Evolutionary conservation across 371 early-diverging fungal genomes (phyloP).

Genomic region (Zychaea mexicana): DNA sequence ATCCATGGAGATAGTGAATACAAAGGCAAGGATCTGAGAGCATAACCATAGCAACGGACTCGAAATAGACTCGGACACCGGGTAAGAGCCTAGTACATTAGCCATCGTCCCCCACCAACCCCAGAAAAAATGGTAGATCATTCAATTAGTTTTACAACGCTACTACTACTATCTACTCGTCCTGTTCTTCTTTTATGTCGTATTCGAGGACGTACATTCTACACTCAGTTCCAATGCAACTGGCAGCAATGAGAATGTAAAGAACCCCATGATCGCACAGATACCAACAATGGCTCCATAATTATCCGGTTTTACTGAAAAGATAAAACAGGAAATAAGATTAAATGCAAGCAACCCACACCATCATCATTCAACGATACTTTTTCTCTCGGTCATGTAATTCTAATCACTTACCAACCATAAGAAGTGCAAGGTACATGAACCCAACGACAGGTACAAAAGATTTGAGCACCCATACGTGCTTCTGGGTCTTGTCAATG

Average conservation of each 20-base stretch:
- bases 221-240: constrained; percentile 48
- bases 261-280: constrained; percentile 39
- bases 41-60: constrained; percentile 46
- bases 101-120: neutral
- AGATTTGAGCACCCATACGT: constrained; percentile 40
- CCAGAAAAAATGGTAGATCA: neutral
- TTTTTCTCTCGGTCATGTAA: too few species aligned
- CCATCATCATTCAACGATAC: too few species aligned
- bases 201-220: constrained; percentile 33
- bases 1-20: constrained; percentile 37
- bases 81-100: constrained; percentile 35
- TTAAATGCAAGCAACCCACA: neutral
- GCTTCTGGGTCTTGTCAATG: constrained; percentile 53
- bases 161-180: too few species aligned
- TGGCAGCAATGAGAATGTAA: constrained; percentile 43
- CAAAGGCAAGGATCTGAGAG: constrained; percentile 39
- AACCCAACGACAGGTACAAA: constrained; percentile 53
- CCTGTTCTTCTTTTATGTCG: neutral
- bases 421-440: constrained; percentile 51
- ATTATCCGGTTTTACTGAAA: constrained; percentile 37
- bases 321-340: neutral
- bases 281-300: constrained; percentile 27
- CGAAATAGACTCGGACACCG: constrained; percentile 44
- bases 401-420: constrained; percentile 47
- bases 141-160: neutral